Evolutionary conservation across 495 filamentous ascomycete genomes (phyloP).

Genomic region (Venustampulla echinocandica): DNA sequence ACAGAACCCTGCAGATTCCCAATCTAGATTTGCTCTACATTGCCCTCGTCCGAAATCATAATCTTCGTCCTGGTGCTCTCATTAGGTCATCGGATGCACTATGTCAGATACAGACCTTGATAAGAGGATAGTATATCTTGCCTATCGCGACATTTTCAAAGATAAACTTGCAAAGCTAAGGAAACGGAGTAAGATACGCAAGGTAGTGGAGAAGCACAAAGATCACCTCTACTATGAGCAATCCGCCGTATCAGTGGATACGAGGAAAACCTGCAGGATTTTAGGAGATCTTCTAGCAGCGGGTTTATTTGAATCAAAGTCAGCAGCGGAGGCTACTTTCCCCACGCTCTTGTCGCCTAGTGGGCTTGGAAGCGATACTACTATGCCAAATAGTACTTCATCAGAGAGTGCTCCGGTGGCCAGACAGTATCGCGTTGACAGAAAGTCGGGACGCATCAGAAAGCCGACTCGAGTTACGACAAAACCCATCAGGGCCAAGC

Average conservation of each 20-base stretch:
- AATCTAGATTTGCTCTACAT: too few relatives aligned
- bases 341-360: constrained; percentile 24
- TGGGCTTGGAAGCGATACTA: constrained; percentile 9
- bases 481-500: constrained; percentile 1
- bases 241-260: constrained; percentile 20
- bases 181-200: constrained; percentile 26
- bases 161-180: constrained; percentile 26
- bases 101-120: constrained; percentile 17
- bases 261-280: constrained; percentile 26
- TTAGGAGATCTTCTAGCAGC: constrained; percentile 22
- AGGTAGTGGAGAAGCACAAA: constrained; percentile 22
- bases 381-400: constrained; percentile 7
- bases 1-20: too few relatives aligned
- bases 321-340: constrained; percentile 25
- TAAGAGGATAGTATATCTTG: constrained; percentile 26
- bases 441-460: constrained; percentile 6
- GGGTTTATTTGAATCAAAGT: constrained; percentile 26
- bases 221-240: constrained; percentile 21
- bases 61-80: too few relatives aligned
- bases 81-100: too few relatives aligned
- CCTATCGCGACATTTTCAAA: constrained; percentile 30
- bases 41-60: too few relatives aligned
- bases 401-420: constrained; percentile 5
- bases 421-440: constrained; percentile 7
- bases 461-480: constrained; percentile 1